These are phyloP conservation scores for Suaeda aralocaspica DNA, from an alignment of 148 eudicot species.

Conservation along the genomic window DNA sequence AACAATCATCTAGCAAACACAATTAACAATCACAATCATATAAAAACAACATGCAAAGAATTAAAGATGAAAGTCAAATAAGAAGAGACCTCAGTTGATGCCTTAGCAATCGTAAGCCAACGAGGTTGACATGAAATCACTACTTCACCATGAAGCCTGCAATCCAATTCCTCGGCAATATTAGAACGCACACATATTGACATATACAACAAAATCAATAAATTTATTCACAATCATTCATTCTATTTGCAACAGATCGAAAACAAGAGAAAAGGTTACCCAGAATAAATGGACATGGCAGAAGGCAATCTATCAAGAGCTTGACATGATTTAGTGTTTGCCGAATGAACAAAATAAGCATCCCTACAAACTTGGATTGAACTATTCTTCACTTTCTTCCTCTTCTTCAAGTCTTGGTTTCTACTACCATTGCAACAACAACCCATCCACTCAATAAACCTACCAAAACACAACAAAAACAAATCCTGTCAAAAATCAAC, in stretches of 20 bases:
- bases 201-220: not conserved
- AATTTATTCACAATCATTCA: not conserved
- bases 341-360: conserved; percentile 38
- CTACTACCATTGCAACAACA: conserved; percentile 70
- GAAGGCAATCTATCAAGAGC: conserved; percentile 52
- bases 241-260: not conserved
- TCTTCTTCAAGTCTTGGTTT: conserved; percentile 29
- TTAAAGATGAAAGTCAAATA: not conserved
- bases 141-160: conserved; percentile 82
- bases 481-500: too few species aligned
- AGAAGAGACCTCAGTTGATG: conserved; percentile 28
- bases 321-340: conserved; percentile 47
- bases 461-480: conserved; percentile 19
- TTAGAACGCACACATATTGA: not conserved
- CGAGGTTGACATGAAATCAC: conserved; percentile 53
- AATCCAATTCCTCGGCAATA: not conserved
- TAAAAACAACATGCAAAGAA: not conserved
- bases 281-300: conserved; percentile 59
- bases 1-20: too few species aligned
- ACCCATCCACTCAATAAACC: conserved; percentile 66
- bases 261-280: conserved; percentile 40
- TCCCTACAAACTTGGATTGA: conserved; percentile 48
- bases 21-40: not conserved
- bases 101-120: conserved; percentile 42
- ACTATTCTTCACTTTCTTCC: conserved; percentile 15